Evolutionary conservation across 1,284 basidiomycete species (phyloP).

Genomic region (Cutaneotrichosporon curvatum): DNA sequence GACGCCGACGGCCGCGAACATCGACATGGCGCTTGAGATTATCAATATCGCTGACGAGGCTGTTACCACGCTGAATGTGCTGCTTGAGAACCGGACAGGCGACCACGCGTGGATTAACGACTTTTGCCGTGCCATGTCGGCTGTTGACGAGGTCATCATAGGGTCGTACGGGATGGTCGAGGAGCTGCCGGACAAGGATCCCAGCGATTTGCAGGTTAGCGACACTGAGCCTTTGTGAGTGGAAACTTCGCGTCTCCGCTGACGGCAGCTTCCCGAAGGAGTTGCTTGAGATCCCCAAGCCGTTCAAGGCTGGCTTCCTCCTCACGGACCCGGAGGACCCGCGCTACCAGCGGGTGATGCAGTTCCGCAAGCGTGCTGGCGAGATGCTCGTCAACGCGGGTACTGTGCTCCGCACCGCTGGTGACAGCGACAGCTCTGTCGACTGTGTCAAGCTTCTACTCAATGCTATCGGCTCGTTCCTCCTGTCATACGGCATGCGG

Average conservation of each 20-base stretch:
- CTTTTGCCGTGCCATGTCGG: conserved; percentile 69
- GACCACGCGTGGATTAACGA: conserved; percentile 77
- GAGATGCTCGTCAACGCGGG: conserved; percentile 65
- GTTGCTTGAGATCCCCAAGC: conserved; percentile 57
- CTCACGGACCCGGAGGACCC: conserved; percentile 68
- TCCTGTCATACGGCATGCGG: conserved; percentile 40
- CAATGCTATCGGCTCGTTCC: conserved; percentile 40
- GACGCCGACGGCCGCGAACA: conserved; percentile 50
- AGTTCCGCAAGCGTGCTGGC: conserved; percentile 63
- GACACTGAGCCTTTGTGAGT: too few relatives aligned
- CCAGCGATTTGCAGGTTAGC: too few relatives aligned
- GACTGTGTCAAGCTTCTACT: conserved; percentile 65
- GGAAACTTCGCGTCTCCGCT: too few relatives aligned
- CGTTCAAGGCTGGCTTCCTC: conserved; percentile 65
- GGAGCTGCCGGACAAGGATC: conserved; percentile 16
- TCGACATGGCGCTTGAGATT: conserved; percentile 73
- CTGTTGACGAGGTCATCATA: conserved; percentile 32
- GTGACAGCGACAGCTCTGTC: conserved; percentile 79
- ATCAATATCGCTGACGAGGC: conserved; percentile 56
- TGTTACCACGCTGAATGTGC: conserved; percentile 58
- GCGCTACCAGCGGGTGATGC: conserved; percentile 60
- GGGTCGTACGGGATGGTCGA: conserved; percentile 35
- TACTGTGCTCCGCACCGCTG: conserved; percentile 59
- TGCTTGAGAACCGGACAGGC: conserved; percentile 54
- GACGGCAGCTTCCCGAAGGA: conserved; percentile 51